These are phyloP conservation scores for Sphaerosporella brunnea DNA, from an alignment of 495 filamentous ascomycete species.

Conservation along the genomic window DNA sequence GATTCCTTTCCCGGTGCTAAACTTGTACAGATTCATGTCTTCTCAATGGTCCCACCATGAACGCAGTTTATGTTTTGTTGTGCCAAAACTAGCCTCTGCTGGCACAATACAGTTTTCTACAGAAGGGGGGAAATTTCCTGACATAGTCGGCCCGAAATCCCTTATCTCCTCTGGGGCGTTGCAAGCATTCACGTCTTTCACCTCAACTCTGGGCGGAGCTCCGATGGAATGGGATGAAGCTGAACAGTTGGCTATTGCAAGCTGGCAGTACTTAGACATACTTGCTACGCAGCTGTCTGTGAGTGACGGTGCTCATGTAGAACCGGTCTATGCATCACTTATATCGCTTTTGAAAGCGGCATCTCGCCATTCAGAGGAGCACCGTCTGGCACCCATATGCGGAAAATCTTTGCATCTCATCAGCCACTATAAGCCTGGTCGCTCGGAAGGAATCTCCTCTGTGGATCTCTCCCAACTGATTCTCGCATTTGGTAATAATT, in stretches of 20 bases:
- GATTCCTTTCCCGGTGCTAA: not conserved
- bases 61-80: conserved; percentile 45
- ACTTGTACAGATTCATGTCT: conserved; percentile 42
- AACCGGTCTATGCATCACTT: not conserved
- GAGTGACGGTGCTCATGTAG: not conserved
- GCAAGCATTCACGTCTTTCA: not conserved
- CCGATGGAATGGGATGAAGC: not conserved
- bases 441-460: not conserved
- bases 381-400: not conserved
- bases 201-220: not conserved
- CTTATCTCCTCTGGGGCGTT: conserved; percentile 4
- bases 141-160: conserved; percentile 5
- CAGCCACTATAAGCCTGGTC: not conserved
- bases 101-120: conserved; percentile 31
- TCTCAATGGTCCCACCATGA: conserved; percentile 53
- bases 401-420: not conserved
- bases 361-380: not conserved
- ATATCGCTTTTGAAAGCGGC: not conserved
- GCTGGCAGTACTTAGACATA: conserved; percentile 1
- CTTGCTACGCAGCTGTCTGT: not conserved
- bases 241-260: not conserved
- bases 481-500: not conserved
- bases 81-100: conserved; percentile 48
- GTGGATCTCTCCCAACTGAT: not conserved
- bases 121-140: conserved; percentile 8